Percentiles rank a stretch among this genome's conserved stretches.
Evolutionary conservation across 345 rosid species (phyloP).

Genomic region (Rhizophora mangle): DNA sequence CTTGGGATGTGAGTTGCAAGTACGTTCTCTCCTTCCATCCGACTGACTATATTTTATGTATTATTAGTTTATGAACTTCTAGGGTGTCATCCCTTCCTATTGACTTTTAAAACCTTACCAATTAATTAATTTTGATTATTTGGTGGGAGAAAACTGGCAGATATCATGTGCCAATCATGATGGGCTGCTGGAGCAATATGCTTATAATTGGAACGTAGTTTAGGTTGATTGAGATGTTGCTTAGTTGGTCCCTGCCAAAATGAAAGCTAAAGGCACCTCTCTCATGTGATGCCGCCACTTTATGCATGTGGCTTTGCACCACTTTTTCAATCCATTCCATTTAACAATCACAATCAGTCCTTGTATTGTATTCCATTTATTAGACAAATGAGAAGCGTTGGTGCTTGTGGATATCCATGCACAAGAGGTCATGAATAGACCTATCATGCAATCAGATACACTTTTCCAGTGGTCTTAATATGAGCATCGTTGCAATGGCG

Average conservation of each 20-base stretch:
- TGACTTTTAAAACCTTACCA: slow-evolving; percentile 9
- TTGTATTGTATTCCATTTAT: not conserved
- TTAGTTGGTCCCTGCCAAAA: slow-evolving; percentile 28
- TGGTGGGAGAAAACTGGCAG: slow-evolving; percentile 15
- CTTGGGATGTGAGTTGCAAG: slow-evolving; percentile 12
- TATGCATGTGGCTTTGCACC: slow-evolving; percentile 49
- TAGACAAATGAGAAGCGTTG: too few relatives aligned
- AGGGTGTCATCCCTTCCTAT: not conserved
- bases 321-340: slow-evolving; percentile 10
- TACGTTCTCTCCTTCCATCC: not conserved
- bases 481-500: too few relatives aligned
- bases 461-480: too few relatives aligned
- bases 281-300: slow-evolving; percentile 44
- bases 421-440: too few relatives aligned
- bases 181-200: slow-evolving; percentile 9
- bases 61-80: not conserved
- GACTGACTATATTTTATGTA: not conserved
- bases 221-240: slow-evolving; percentile 10
- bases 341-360: slow-evolving; percentile 28
- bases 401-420: too few relatives aligned
- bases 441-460: too few relatives aligned
- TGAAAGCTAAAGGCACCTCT: slow-evolving; percentile 26
- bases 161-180: slow-evolving; percentile 33
- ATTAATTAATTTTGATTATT: slow-evolving; percentile 6
- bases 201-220: slow-evolving; percentile 21